Base-by-base conservation (phyloP, 2,329 filamentous ascomycete genomes). In the Gyromitra esculenta region DNA sequence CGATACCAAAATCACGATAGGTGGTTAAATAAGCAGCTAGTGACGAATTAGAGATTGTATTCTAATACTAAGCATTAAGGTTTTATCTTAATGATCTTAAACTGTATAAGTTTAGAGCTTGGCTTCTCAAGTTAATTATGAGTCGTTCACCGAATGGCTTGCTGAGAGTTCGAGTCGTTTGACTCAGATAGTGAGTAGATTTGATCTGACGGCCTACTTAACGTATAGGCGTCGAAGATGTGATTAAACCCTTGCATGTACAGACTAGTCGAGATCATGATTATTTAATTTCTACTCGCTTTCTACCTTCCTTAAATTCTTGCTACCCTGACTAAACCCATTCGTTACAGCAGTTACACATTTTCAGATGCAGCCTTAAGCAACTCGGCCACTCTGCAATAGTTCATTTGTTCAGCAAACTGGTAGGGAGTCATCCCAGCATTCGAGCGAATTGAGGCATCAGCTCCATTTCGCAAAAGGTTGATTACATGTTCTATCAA, bases 401-500 rank as follows among this genome's bases (percentile, higher is more conserved):
- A 45, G 9, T 31, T 9, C 43, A 35, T 52, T 8, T 43, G 0
- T 52, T 35, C 43, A 13, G 66, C 72, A 57, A 59, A 15, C 21
- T 75, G 59, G 5, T 43, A 18, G 8, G 59, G 57, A 31, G 59
- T 65, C 15, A 9, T 57, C 15, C 72, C 57, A 5, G 41, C 7
- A 65, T 70, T 31, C 3, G 65, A 75, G 18, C 65, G 57, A 15
- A 75, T n/a, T 35, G 48, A 41, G 11, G 18, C 31, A 35, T 75
- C 72, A 13, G 52, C 65, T 31, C 72, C 65, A 31, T 54, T 41
- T 31, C 39, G n/a, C 39, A 75, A 52, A 63, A 71, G n/a, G 1
- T 8, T 18, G 11, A 75, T 18, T 8, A 68, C 25, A 31, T 4
- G 25, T 31, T 31, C 21, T 21, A 2, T 48, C 15, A 57, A 25